These are phyloP conservation scores for Rhynchospora tenuis DNA, from an alignment of 176 grass and related monocot species.

Conservation along the genomic window DNA sequence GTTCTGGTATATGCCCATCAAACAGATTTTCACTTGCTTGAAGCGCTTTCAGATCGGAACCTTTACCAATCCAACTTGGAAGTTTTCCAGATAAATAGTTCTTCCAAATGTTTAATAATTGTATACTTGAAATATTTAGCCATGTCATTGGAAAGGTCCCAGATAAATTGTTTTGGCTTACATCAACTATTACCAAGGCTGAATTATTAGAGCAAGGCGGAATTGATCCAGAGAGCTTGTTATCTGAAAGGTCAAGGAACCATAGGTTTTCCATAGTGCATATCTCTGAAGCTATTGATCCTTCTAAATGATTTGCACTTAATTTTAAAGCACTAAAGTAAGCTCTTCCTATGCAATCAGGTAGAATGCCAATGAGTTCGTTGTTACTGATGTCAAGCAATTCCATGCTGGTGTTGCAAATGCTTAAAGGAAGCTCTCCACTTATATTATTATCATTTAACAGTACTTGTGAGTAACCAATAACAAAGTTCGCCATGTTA, in stretches of 20 bases:
- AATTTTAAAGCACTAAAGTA: background rate
- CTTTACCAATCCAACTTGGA: background rate
- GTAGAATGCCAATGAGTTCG: background rate
- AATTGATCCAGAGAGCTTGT: background rate
- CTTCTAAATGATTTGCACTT: background rate
- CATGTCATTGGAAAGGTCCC: background rate
- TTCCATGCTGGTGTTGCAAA: background rate
- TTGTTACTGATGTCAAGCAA: background rate
- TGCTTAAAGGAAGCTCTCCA: background rate
- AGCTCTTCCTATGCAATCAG: background rate
- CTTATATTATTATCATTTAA: background rate
- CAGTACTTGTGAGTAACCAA: background rate
- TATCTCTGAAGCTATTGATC: background rate
- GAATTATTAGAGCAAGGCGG: background rate
- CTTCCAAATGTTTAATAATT: background rate
- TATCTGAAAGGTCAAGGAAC: conserved; percentile 21
- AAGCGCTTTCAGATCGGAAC: background rate
- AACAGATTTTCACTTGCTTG: conserved; percentile 7
- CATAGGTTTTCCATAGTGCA: background rate
- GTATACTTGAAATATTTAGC: background rate
- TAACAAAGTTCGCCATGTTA: background rate
- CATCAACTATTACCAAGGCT: background rate
- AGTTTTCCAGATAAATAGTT: conserved; percentile 12
- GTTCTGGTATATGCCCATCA: background rate
- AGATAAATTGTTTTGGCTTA: conserved; percentile 1